These are phyloP conservation scores for Mortierella polycephala DNA, from an alignment of 371 early-diverging fungal species.

Conservation along the genomic window DNA sequence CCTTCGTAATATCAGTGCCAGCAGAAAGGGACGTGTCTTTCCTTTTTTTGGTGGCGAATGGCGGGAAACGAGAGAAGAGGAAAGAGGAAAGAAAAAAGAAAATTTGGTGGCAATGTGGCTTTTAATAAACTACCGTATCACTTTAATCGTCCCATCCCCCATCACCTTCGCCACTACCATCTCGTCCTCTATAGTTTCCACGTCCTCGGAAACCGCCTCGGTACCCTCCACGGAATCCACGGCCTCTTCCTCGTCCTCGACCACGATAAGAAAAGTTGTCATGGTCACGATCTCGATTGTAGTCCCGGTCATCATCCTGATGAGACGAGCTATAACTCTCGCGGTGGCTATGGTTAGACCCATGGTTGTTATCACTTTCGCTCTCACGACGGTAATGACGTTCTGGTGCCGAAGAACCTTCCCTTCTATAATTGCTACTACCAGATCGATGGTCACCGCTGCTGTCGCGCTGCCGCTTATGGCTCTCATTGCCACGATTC, in stretches of 20 bases:
- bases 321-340: not conserved
- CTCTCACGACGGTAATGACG: slow-evolving; percentile 4
- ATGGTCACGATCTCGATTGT: not conserved
- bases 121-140: not conserved
- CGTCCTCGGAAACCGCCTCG: slow-evolving; percentile 9
- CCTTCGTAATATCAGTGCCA: not conserved
- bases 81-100: not conserved
- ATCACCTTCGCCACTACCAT: slow-evolving; percentile 1
- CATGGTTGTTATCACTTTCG: not conserved
- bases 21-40: not conserved
- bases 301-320: slow-evolving; percentile 9
- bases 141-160: slow-evolving; percentile 6
- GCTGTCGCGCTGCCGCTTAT: slow-evolving; percentile 17
- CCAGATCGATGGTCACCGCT: slow-evolving; percentile 3
- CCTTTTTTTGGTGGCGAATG: slow-evolving; percentile 8
- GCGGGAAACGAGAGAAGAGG: not conserved
- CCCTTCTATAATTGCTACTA: slow-evolving; percentile 5
- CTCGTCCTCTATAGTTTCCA: slow-evolving; percentile 11
- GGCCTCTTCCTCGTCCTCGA: slow-evolving; percentile 23
- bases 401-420: slow-evolving; percentile 8
- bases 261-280: slow-evolving; percentile 8
- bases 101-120: slow-evolving; percentile 10
- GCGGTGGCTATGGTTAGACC: not conserved
- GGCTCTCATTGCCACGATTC: slow-evolving; percentile 2
- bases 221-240: slow-evolving; percentile 22